Base-by-base conservation (phyloP, 495 filamentous ascomycete species). In the Aspergillus sclerotiicarbonarius region DNA sequence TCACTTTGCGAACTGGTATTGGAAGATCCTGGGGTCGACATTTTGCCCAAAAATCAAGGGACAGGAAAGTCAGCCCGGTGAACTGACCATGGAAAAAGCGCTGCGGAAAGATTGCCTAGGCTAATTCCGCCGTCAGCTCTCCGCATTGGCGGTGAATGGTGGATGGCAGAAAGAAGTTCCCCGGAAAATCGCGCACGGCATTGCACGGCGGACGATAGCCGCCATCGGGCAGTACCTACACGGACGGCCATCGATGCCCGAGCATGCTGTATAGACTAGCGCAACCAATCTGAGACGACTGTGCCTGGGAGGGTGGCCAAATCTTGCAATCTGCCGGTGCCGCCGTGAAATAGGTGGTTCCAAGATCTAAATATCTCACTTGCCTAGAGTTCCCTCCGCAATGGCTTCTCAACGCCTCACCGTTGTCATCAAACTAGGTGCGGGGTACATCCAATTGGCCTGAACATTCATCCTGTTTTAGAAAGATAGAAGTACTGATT, bases 391-490 rank as follows among this genome's bases (percentile, higher is more conserved):
- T 29, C 25, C 45, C 39, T 53, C 43, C 53, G 71, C 72, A 66
- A 66, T 67, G 57, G 58, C 56, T 20, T 64, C 67, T 43, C 53
- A 70, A 20, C 60, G 74, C 62, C 71, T 87, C 61, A 91, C 88
- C 41, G 86, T 97, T 57, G 92, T 97, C 64, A 96, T 97, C 61
- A 97, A 97, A 76, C 79, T 97, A 61, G 92, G 92, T 96, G 80
- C 77, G 86, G 67, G 65, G 66, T 18, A 59, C 46, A 62, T 61
- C 51, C 61, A 56, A 44, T 59, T 63, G 51, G 54, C 48, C 56
- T 61, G 45, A 15, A 47, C 10, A 57, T 21, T 47, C 21, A 25
- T 25, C 25, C 25, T 25, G 25, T 2, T 25, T 5, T 25, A 25
- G 25, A 25, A 25, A 25, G 25, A 25, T 2, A 32, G 20, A 33